These are phyloP conservation scores for Phanerochaete carnosa DNA, from an alignment of 768 basidiomycete species.

Conservation along the genomic window DNA sequence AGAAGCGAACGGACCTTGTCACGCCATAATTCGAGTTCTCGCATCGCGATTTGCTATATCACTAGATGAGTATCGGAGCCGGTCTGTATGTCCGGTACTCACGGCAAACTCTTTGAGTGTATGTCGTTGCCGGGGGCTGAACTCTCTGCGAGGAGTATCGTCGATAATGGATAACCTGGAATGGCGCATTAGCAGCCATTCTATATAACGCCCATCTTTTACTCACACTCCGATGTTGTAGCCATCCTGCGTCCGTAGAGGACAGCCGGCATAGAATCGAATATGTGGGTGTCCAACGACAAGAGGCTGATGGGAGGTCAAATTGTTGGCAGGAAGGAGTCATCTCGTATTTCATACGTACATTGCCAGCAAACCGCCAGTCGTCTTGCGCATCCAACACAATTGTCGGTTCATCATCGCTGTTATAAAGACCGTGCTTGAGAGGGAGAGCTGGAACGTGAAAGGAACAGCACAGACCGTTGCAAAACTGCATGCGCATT, in stretches of 20 bases:
- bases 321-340: neutral
- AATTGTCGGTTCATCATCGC: conserved; percentile 85
- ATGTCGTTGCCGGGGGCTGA: conserved; percentile 84
- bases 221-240: conserved; percentile 82
- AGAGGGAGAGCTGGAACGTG: neutral
- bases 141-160: conserved; percentile 78
- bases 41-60: conserved; percentile 76
- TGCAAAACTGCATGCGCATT: conserved; percentile 84
- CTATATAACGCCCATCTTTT: neutral
- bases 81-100: conserved; percentile 13
- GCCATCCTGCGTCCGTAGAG: conserved; percentile 84
- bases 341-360: conserved; percentile 31
- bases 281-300: conserved; percentile 64
- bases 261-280: conserved; percentile 91
- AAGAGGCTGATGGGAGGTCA: conserved; percentile 53
- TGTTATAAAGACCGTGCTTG: conserved; percentile 24
- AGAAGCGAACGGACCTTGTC: conserved; percentile 62
- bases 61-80: neutral
- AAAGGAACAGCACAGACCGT: conserved; percentile 42
- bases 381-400: conserved; percentile 75
- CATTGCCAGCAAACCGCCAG: conserved; percentile 88
- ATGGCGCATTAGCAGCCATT: neutral
- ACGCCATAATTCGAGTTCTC: conserved; percentile 94
- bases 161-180: conserved; percentile 78
- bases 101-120: conserved; percentile 92